Evolutionary conservation across 116 monocot genomes (phyloP).

Genomic region (Iris pallida): DNA sequence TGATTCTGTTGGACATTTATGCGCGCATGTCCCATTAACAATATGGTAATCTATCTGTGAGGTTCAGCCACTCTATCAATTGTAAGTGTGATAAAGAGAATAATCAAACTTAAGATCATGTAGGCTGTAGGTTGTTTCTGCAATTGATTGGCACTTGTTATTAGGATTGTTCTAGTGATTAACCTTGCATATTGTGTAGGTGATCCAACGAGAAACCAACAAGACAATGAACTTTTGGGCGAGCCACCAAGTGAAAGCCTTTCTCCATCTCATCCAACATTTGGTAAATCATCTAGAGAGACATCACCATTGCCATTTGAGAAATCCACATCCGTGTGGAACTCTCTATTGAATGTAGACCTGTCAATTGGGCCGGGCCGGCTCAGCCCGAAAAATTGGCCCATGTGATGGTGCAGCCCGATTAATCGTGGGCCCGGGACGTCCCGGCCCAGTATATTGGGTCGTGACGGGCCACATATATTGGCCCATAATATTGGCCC

Average conservation of each 20-base stretch:
- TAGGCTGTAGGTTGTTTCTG: neutral
- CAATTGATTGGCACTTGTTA: neutral
- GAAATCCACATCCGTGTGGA: no score
- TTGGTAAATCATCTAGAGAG: no score
- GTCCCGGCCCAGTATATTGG: no score
- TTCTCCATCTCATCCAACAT: neutral
- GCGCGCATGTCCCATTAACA: neutral
- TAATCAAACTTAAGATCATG: neutral
- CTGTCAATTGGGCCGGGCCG: no score
- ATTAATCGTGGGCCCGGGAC: no score
- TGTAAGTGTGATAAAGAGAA: neutral
- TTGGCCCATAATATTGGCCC: no score
- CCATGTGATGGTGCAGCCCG: no score
- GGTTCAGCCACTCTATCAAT: neutral
- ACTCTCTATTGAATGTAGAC: no score
- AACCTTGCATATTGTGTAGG: neutral
- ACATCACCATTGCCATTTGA: no score
- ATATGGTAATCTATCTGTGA: neutral
- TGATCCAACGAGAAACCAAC: neutral
- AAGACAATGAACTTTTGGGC: neutral
- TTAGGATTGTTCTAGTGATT: neutral
- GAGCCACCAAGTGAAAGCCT: neutral
- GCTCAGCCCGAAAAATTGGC: no score
- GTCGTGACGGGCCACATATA: no score
- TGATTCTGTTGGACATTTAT: no score